phyloP scores from a whole-genome alignment of 495 filamentous ascomycete genomes.

The Cercophora sp. region DNA sequence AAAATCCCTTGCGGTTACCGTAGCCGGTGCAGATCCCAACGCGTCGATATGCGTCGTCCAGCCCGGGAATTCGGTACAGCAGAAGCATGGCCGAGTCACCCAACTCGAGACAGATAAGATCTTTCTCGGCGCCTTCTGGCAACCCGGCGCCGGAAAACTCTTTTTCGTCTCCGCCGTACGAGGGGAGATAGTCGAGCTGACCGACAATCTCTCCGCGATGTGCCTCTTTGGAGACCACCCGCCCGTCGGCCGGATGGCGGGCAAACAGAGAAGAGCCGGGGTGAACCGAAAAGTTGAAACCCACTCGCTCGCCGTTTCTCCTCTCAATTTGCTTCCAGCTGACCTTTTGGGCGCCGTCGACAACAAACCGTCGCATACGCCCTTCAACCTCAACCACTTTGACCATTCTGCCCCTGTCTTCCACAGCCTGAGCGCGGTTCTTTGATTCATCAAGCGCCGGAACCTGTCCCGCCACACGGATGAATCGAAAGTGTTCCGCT shows the following conservation, averaged over 20 bases:
- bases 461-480: conserved; percentile 6
- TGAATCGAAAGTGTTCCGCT: conserved; percentile 23
- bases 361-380: conserved; percentile 26
- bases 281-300: conserved; percentile 23
- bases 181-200: conserved; percentile 26
- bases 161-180: not conserved
- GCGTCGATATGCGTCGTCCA: conserved; percentile 15
- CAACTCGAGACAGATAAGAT: conserved; percentile 27
- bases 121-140: conserved; percentile 22
- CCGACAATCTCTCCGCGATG: conserved; percentile 29
- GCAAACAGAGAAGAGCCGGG: conserved; percentile 20
- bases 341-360: conserved; percentile 12
- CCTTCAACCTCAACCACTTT: conserved; percentile 24
- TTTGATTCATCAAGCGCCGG: not conserved
- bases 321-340: conserved; percentile 23
- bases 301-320: conserved; percentile 6
- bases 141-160: conserved; percentile 5
- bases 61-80: conserved; percentile 12
- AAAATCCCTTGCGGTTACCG: conserved; percentile 24
- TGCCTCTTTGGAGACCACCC: conserved; percentile 25
- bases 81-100: conserved; percentile 32
- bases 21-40: conserved; percentile 28
- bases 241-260: conserved; percentile 19
- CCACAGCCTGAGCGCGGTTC: conserved; percentile 14
- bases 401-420: conserved; percentile 22